phyloP scores from a whole-genome alignment of 805 yeast species.

The Kodamaea restingae region DNA sequence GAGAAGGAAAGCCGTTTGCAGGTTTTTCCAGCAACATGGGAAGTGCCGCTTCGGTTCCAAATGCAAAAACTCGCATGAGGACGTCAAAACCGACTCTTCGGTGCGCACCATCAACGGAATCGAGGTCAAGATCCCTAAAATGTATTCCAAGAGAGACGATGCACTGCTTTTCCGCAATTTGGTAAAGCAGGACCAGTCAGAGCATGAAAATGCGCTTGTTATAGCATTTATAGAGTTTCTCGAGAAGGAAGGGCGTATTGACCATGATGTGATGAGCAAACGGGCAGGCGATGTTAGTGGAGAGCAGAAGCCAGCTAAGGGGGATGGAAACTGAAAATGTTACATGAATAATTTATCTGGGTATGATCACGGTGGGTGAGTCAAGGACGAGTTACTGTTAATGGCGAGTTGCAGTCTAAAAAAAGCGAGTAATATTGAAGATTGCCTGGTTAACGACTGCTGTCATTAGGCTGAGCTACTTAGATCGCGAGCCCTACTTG shows the following conservation, averaged over 20 bases:
- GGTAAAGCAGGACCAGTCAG: slow-evolving; percentile 39
- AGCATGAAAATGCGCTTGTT: slow-evolving; percentile 37
- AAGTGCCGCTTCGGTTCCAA: slow-evolving; percentile 38
- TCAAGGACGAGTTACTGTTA: neutral
- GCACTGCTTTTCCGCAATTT: slow-evolving; percentile 31
- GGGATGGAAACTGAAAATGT: neutral
- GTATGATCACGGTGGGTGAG: neutral
- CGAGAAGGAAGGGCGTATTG: slow-evolving; percentile 26
- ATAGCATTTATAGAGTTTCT: slow-evolving; percentile 38
- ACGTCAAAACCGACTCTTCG: slow-evolving; percentile 14
- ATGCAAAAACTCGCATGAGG: slow-evolving; percentile 30
- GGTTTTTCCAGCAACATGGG: slow-evolving; percentile 27
- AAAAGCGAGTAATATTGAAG: too few species aligned
- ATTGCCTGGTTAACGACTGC: too few species aligned
- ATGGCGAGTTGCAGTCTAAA: too few species aligned
- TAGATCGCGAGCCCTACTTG: too few species aligned
- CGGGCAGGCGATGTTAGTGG: too few species aligned
- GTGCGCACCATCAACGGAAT: slow-evolving; percentile 24
- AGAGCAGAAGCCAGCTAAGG: neutral
- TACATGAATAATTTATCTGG: too few species aligned
- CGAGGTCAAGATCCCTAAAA: slow-evolving; percentile 29
- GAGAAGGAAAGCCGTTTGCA: slow-evolving; percentile 13
- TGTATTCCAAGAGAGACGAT: slow-evolving; percentile 15
- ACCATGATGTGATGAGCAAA: slow-evolving; percentile 21
- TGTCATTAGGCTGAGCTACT: too few species aligned